Evolutionary conservation across 2,329 filamentous ascomycete genomes (phyloP), one percentile per base, ranked within the genome.

Genomic region (Colletotrichum caudatum): DNA sequence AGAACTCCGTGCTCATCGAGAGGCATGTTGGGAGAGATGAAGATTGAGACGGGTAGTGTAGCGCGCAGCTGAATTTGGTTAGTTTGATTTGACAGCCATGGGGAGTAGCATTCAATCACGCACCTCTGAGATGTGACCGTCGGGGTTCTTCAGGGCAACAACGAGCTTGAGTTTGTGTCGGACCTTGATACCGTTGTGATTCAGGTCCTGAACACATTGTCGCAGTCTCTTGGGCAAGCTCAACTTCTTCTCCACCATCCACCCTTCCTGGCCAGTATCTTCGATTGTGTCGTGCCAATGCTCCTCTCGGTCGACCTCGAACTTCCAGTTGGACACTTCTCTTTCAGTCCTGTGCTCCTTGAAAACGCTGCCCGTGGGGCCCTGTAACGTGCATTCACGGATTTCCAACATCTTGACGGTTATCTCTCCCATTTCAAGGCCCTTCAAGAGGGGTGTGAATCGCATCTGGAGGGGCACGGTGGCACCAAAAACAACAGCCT

Each of bases 401-500:
- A 88, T 86, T 82, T 99, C 96, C 54, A 96, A 86, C 69, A 99
- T 84, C 75, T 93, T 91, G 77, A 94, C 90, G 46, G 91, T 91
- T 74, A 98, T 92, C 63, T 91, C 91, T n/a, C 94, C 93, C 72
- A 98, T 89, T 72, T 91, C 90, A 20, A 99, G 85, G 2, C 94
- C 95, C 81, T 99, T 98, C 63, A 97, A 85, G 2, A 98, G 85
- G 0, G 95, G 95, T 1, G 94, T 93, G 74, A 98, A 91, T 74
- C 93, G 90, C 84, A 98, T 95, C 76, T 97, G 91, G 71, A 97
- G 87, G 1, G 91, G 90, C 60, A 98, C 91, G 29, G 88, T 88
- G n/a, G 94, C 97, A 61, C 96, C 96, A 77, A 98, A 97, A 23
- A 97, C 93, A 65, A 97, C 92, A 2, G 96, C 96, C 83, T 98